A percentile compares a stretch with the other conserved stretches of the same genome.
Conservation (phyloP, 1,139 yeast species). For the Hemisphaericaspora subhashii region DNA sequence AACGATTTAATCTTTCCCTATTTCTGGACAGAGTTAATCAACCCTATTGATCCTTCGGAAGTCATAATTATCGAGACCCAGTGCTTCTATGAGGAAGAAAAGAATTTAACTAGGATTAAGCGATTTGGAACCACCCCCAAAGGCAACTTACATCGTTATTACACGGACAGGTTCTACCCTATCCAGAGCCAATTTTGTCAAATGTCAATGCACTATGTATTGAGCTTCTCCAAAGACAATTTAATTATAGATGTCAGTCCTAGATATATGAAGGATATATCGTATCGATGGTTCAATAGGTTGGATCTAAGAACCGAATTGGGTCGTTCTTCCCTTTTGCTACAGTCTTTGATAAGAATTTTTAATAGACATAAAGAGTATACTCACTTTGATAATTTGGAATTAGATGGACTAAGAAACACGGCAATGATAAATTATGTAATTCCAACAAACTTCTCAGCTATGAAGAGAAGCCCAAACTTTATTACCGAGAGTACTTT, state of each 20-base stretch:
- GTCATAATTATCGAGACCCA: conserved; percentile 31
- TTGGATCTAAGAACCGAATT: conserved; percentile 33
- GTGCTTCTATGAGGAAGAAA: conserved; percentile 33
- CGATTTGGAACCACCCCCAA: conserved; percentile 12
- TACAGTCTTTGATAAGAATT: conserved; percentile 24
- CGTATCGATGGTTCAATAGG: conserved; percentile 32
- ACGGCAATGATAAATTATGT: conserved; percentile 28
- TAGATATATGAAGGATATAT: conserved; percentile 35
- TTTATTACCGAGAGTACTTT: conserved; percentile 26
- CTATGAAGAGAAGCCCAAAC: conserved; percentile 34
- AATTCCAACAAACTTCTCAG: conserved; percentile 28
- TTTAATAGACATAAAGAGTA: conserved; percentile 18
- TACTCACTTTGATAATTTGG: conserved; percentile 14
- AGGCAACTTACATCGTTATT: conserved; percentile 10
- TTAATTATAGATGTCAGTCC: conserved; percentile 33
- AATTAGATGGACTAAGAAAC: conserved; percentile 23
- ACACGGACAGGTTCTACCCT: conserved; percentile 26
- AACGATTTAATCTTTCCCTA: conserved; percentile 40
- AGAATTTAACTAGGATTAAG: conserved; percentile 24
- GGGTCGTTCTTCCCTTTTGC: conserved; percentile 30
- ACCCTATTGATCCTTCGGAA: conserved; percentile 31
- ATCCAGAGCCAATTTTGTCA: conserved; percentile 25
- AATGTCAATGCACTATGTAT: conserved; percentile 38
- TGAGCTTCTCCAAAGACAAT: conserved; percentile 22
- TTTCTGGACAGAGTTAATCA: conserved; percentile 41